phyloP scores from a whole-genome alignment of 164 flowering plant species.

The Magnolia sinica region DNA sequence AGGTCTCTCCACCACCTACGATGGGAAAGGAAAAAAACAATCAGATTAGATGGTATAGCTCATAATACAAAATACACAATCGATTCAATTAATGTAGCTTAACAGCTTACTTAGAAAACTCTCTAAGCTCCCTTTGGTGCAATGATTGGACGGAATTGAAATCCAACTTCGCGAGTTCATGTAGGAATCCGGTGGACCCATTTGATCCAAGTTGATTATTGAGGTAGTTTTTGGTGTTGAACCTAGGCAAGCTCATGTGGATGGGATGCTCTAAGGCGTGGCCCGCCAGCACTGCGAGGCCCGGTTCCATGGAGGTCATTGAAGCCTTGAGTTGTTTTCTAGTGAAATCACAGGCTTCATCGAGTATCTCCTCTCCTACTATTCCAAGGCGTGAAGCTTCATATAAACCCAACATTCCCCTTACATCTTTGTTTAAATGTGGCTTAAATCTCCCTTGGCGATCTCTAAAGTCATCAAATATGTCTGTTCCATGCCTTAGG shows the following conservation, averaged over 20 bases:
- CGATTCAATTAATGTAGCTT: background rate
- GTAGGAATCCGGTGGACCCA: constrained; percentile 13
- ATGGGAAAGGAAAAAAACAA: background rate
- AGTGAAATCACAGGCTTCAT: constrained; percentile 38
- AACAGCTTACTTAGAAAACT: constrained; percentile 36
- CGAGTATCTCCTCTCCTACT: constrained; percentile 49
- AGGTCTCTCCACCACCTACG: no score
- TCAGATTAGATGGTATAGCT: background rate
- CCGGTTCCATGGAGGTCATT: background rate
- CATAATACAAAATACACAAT: background rate
- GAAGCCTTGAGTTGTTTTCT: constrained; percentile 23
- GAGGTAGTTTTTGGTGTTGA: constrained; percentile 24
- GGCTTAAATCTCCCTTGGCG: constrained; percentile 22
- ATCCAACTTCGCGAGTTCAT: constrained; percentile 38
- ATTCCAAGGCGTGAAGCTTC: constrained; percentile 33
- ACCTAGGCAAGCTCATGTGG: constrained; percentile 42
- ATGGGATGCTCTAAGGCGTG: constrained; percentile 32
- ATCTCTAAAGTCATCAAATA: constrained; percentile 30
- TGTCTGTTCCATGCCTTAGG: constrained; percentile 16
- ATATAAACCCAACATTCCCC: constrained; percentile 29
- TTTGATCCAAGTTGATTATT: background rate
- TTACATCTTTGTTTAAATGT: constrained; percentile 14
- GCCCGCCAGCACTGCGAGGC: constrained; percentile 16
- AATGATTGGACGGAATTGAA: constrained; percentile 25
- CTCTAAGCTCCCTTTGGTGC: constrained; percentile 36